These are phyloP conservation scores for Casaregolazyma lundiana DNA, from an alignment of 1,139 yeast species.

Conservation along the genomic window DNA sequence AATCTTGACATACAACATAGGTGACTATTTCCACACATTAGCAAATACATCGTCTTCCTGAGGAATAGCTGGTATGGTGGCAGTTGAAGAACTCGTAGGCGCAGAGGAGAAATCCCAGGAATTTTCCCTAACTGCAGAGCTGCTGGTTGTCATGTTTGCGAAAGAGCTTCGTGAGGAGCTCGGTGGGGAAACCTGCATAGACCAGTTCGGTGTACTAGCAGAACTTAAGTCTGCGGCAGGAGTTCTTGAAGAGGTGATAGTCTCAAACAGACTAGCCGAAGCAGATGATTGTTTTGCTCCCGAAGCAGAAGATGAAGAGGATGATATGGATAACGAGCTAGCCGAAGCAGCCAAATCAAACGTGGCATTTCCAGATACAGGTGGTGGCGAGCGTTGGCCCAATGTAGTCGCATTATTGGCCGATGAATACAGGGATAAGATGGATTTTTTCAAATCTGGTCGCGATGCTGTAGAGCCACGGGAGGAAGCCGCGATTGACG, in stretches of 20 bases:
- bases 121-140: constrained; percentile 2
- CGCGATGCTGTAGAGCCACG: constrained; percentile 33
- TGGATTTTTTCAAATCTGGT: constrained; percentile 87
- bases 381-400: constrained; percentile 4
- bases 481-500: constrained; percentile 12
- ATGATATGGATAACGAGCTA: constrained; percentile 11
- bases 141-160: constrained; percentile 3
- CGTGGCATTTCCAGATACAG: background rate
- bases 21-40: constrained; percentile 53
- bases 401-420: constrained; percentile 15
- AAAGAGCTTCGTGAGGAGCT: constrained; percentile 2
- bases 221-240: constrained; percentile 2
- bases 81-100: constrained; percentile 9
- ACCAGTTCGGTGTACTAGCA: constrained; percentile 7
- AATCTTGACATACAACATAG: background rate
- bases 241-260: constrained; percentile 4
- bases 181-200: constrained; percentile 6
- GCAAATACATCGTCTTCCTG: constrained; percentile 62
- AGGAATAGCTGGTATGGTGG: constrained; percentile 28
- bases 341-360: constrained; percentile 7
- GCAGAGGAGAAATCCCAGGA: constrained; percentile 8
- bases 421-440: constrained; percentile 73
- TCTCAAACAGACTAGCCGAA: constrained; percentile 8
- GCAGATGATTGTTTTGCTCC: constrained; percentile 4
- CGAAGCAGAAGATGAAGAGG: constrained; percentile 1